Evolutionary conservation across 768 basidiomycete genomes (phyloP), one percentile per base, ranked within the genome.

Genomic region (Hericium erinaceus): DNA sequence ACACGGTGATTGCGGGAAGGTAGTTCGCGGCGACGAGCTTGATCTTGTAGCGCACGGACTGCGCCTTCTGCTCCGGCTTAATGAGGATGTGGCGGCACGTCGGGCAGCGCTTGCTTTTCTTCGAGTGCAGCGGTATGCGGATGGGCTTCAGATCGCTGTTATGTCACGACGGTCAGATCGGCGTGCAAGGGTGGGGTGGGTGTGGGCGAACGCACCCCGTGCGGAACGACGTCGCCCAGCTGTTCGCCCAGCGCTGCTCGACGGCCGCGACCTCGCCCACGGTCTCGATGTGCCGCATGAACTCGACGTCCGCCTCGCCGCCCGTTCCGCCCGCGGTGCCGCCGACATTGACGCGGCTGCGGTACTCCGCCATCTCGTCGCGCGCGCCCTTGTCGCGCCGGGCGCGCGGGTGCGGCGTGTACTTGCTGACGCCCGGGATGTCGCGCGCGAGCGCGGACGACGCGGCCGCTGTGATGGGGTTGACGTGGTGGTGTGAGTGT

Each of bases 11-110:
- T 2, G 87, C 81, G 0, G 97, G 97, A 15, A 99, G 77, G 71
- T 98, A 98, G 68, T 89, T 95, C 28, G 91, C 83, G 0, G 95
- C 97, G 57, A 95, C 91, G 53, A 98, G 84, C 71, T 98, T 98
- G 73, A 99, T 98, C 73, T 98, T 98, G 78, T 87, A 98, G 16
- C 92, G 83, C 39, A 90, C 87, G 16, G 91, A 93, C 64, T 93
- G 92, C 0, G 94, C 88, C 68, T 99, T 99, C 67, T 95, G 89
- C 69, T 99, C 97, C 3, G 97, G 97, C 69, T 98, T 97, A 72
- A 98, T 97, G 61, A 99, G 81, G 64, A 98, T 97, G 70, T 98
- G 95, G 16, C 90, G 85, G 68, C 97, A 99, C 2, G 78, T 80
- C 13, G 93, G 87, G 73, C 97, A 99, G 4, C 97, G 91, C 72